Percentiles rank a stretch among this genome's conserved stretches.
phyloP scores from a whole-genome alignment of 192 early-diverging fungal genomes.

The Coemansia sp. region DNA sequence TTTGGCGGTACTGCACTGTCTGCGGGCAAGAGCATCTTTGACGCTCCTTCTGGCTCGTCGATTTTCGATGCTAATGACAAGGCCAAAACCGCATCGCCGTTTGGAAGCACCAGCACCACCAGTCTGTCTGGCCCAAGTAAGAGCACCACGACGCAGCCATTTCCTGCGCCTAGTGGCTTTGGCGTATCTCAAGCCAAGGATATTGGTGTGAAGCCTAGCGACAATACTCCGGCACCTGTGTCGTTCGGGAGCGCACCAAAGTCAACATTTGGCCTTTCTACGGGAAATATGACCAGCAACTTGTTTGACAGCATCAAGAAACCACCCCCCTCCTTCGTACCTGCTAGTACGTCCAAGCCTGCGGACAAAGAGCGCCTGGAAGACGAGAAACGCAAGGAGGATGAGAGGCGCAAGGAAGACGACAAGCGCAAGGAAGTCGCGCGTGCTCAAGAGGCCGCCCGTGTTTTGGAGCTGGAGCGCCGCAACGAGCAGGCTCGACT shows the following conservation, averaged over 20 bases:
- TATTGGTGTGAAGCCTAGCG: neutral
- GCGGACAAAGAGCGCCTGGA: neutral
- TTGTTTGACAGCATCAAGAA: slow-evolving; percentile 2
- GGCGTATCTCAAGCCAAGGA: neutral
- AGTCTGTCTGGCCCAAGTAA: neutral
- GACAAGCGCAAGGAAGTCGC: slow-evolving; percentile 6
- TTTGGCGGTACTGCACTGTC: slow-evolving; percentile 7
- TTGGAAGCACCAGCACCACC: slow-evolving; percentile 1
- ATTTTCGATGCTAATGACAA: slow-evolving; percentile 24
- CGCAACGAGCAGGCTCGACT: slow-evolving; percentile 15
- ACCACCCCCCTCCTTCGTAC: neutral
- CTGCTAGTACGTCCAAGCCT: neutral
- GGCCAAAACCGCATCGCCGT: slow-evolving; percentile 1
- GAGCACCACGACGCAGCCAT: neutral
- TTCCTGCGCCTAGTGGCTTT: neutral
- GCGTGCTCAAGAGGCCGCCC: neutral
- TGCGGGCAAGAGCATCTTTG: slow-evolving; percentile 31
- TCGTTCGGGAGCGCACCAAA: slow-evolving; percentile 3
- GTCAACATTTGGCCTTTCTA: neutral
- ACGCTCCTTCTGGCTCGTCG: slow-evolving; percentile 20
- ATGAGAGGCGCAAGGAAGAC: slow-evolving; percentile 7
- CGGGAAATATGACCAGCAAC: neutral
- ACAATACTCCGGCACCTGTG: neutral
- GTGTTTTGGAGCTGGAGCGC: slow-evolving; percentile 4
- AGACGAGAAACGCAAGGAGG: slow-evolving; percentile 2